Base-by-base conservation (phyloP, 2,329 filamentous ascomycete genomes). In the Alternaria conjuncta region DNA sequence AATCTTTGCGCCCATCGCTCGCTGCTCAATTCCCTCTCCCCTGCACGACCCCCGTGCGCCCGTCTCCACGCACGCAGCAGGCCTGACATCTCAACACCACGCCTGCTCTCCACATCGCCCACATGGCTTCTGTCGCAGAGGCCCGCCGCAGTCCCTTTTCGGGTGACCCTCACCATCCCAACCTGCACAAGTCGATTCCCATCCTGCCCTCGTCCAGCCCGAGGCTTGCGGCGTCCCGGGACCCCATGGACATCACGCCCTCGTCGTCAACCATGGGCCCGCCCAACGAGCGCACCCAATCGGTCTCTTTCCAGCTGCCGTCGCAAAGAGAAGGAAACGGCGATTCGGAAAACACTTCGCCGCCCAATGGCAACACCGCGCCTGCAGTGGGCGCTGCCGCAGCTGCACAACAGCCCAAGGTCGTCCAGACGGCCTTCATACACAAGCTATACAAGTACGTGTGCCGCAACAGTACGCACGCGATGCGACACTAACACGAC, bases 381-480 rank as follows among this genome's bases (percentile, higher is more conserved):
- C 79, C 80, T 21, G 82, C 83, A 3, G 80, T 85, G 2, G 84
- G 84, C 41, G 89, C 90, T 20, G 89, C 90, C 1, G 89, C 91
- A 6, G 91, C 91, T 51, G 90, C 94, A 56, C 93, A 97, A 77
- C 94, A 97, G 78, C 94, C 96, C 63, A 99, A 99, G 82, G 95
- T 97, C 47, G 94, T 98, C 15, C 96, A 99, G 83, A 98, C 96
- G 11, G 96, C 96, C 21, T 99, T 99, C 76, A 98, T 99, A 69
- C 96, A 99, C 81, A 99, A 99, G 82, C 88, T 99, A 36, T 99
- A 98, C 86, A 97, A 96, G 94, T 97, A 86, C 77, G 90, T 78
- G 51, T 55, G 25, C 54, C 46, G 60, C 51, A 44, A 36, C 57
- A 44, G 47, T 21, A 55, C 61, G 32, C 57, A 53, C 53, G 36